Conservation (phyloP, 2,329 filamentous ascomycete genomes). For the Podosphaera aphanis region DNA sequence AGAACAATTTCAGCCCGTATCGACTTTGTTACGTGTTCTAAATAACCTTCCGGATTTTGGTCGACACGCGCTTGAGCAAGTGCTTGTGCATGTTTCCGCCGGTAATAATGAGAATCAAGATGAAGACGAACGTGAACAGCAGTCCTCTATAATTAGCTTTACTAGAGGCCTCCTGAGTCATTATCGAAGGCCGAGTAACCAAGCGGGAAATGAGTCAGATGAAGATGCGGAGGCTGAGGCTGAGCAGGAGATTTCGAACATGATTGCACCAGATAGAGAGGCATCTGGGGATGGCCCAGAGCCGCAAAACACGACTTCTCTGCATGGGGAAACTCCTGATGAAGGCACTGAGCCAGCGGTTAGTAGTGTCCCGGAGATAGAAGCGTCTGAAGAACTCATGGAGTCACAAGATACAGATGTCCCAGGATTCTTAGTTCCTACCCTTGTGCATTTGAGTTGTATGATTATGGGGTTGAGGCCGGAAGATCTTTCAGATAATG, state of each 20-base stretch:
- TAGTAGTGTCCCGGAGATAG: too few species aligned
- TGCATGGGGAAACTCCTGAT: too few species aligned
- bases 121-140: not conserved
- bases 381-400: not conserved
- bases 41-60: not conserved
- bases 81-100: not conserved
- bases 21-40: not conserved
- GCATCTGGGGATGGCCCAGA: not conserved
- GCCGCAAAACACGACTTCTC: too few species aligned
- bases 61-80: not conserved
- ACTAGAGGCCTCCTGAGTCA: slow-evolving; percentile 8
- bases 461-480: not conserved
- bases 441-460: not conserved
- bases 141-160: slow-evolving; percentile 1
- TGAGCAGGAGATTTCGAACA: slow-evolving; percentile 6
- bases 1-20: not conserved
- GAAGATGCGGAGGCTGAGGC: slow-evolving; percentile 5
- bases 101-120: not conserved
- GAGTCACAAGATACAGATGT: not conserved
- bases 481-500: not conserved
- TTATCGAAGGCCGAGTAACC: slow-evolving; percentile 6
- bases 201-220: not conserved
- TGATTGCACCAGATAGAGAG: slow-evolving; percentile 2
- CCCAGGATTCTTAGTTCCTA: not conserved
- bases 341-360: too few species aligned